Base-by-base conservation (phyloP, 1,139 yeast genomes). In the Citeromyces hawaiiensis region DNA sequence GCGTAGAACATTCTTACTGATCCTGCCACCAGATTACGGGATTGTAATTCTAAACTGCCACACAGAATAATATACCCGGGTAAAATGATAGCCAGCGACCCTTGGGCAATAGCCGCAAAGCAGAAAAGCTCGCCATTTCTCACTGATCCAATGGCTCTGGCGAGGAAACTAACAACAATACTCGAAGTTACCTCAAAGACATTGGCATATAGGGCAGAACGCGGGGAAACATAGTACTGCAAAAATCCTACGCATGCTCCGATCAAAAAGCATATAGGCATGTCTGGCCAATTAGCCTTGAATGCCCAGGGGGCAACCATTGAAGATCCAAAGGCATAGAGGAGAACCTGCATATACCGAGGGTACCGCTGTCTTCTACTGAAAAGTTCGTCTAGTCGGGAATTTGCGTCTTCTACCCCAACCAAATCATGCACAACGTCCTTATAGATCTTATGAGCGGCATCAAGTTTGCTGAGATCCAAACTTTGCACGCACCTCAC, bases 1-100 rank as follows among this genome's bases (percentile, higher is more conserved):
- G 97, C 96, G 56, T 88, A 88, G 54, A 88, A 86, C 96, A 91
- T 86, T 51, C 97, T 66, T 37, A 88, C 97, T 2, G 95, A 72
- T 0, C 97, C 97, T 0, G 96, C 94, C 21, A 88, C 96, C 39
- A 88, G 57, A 51, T 85, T 88, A 53, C 93, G 70, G 18, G 94
- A 80, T 57, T 88, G 97, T 36, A 88, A 63, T 53, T 88, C 97
- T 42, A 88, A 62, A 0, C 96, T 82, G 1, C 97, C 97, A 62
- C 94, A 83, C 37, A 80, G 60, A 57, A 88, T 88, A 46, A 87
- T 86, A 55, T 87, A 88, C 0, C 97, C 97, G 0, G 97, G 97
- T 40, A 88, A 68, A 55, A 88, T 88, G 49, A 91, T 66, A 0
- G 96, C 95, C 42, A 88, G 60, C 0, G 96, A 78, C 1, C 96